A percentile compares a stretch with the other conserved stretches of the same genome.
Conservation (phyloP, 495 filamentous ascomycete genomes). For the Xylaria curta region DNA sequence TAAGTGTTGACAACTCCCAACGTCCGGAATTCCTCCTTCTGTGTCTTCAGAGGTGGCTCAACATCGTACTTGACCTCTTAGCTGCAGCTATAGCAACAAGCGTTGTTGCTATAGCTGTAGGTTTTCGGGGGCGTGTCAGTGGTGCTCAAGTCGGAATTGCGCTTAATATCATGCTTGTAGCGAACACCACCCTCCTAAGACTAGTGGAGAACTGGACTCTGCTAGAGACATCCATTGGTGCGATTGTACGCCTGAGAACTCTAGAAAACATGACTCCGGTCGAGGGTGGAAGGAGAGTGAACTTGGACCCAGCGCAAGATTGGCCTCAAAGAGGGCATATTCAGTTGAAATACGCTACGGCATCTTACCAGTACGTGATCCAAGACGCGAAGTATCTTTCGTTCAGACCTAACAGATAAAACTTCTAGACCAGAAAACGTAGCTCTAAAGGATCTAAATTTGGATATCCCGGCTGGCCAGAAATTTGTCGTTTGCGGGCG, state of each 20-base stretch:
- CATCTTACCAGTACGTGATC: slow-evolving; percentile 39
- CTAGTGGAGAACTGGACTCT: slow-evolving; percentile 48
- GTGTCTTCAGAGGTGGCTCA: slow-evolving; percentile 63
- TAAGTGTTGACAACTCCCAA: slow-evolving; percentile 58
- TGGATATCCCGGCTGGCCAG: slow-evolving; percentile 60
- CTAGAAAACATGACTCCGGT: slow-evolving; percentile 58
- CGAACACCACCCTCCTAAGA: slow-evolving; percentile 42
- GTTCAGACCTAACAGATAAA: not conserved
- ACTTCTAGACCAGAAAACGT: slow-evolving; percentile 14
- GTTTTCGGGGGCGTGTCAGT: slow-evolving; percentile 38
- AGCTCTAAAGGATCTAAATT: slow-evolving; percentile 53
- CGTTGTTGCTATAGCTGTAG: slow-evolving; percentile 49
- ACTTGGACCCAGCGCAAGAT: slow-evolving; percentile 56
- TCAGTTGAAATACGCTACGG: slow-evolving; percentile 50
- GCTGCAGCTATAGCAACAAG: slow-evolving; percentile 48
- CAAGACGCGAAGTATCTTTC: not conserved
- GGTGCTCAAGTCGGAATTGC: slow-evolving; percentile 49
- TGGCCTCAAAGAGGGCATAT: slow-evolving; percentile 56
- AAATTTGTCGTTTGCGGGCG: slow-evolving; percentile 61
- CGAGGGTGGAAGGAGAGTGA: slow-evolving; percentile 54
- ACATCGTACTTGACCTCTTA: slow-evolving; percentile 53
- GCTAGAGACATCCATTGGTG: slow-evolving; percentile 52
- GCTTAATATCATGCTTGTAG: slow-evolving; percentile 46
- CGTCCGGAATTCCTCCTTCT: slow-evolving; percentile 51
- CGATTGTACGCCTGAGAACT: slow-evolving; percentile 60